Evolutionary conservation across 2,329 filamentous ascomycete species (phyloP).

Genomic region (Dactylellina drechsleri): DNA sequence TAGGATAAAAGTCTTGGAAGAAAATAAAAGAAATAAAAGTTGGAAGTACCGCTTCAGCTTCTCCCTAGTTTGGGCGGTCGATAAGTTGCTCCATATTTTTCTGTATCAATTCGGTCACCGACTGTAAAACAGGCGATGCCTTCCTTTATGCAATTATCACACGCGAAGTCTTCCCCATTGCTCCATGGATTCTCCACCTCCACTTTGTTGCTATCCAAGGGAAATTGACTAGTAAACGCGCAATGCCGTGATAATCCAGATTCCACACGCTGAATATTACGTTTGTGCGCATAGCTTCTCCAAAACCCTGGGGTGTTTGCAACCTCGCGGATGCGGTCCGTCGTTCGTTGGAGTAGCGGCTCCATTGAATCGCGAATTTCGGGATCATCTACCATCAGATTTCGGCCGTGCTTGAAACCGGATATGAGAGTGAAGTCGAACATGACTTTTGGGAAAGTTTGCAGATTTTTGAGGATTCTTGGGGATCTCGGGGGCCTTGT

Average conservation of each 20-base stretch:
- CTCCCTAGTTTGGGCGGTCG: conserved; percentile 29
- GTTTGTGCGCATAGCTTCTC: conserved; percentile 43
- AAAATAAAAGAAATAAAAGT: not conserved
- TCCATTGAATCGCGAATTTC: conserved; percentile 42
- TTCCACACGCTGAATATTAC: conserved; percentile 24
- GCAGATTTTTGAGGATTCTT: conserved; percentile 4
- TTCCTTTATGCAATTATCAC: conserved; percentile 41
- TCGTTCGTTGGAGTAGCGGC: conserved; percentile 11
- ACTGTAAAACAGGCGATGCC: conserved; percentile 45
- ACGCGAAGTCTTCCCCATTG: conserved; percentile 36
- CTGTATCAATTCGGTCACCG: conserved; percentile 35
- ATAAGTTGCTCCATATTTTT: conserved; percentile 42
- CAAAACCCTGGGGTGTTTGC: conserved; percentile 44
- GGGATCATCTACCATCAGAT: conserved; percentile 32
- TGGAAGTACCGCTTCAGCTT: not conserved
- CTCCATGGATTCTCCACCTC: conserved; percentile 34
- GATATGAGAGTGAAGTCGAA: conserved; percentile 45
- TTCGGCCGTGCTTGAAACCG: conserved; percentile 46
- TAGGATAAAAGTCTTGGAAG: not conserved
- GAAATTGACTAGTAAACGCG: conserved; percentile 48
- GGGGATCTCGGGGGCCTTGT: conserved; percentile 25
- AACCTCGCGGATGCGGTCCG: conserved; percentile 42
- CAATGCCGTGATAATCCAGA: conserved; percentile 36
- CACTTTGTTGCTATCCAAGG: conserved; percentile 29
- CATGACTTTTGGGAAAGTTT: conserved; percentile 22